phyloP scores from a whole-genome alignment of 225 moss, liverwort and hornwort species.

The Pseudoscleropodium purum region DNA sequence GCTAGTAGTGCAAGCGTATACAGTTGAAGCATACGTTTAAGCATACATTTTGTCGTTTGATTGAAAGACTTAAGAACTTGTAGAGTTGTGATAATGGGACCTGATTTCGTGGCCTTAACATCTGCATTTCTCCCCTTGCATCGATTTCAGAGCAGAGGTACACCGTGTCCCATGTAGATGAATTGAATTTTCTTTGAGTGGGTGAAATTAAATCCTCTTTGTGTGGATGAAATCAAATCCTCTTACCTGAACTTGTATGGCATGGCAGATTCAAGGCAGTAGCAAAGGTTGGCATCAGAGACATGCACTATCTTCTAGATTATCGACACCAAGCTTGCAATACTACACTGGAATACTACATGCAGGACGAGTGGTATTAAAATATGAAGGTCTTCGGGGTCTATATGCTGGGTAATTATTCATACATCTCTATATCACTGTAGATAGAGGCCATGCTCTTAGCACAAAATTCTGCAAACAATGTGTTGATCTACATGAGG shows the following conservation, averaged over 20 bases:
- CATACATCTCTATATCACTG: not conserved
- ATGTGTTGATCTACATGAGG: not conserved
- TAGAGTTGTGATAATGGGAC: not conserved
- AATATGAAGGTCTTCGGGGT: conserved; percentile 52
- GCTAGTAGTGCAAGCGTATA: not conserved
- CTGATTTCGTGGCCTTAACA: not conserved
- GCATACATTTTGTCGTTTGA: not conserved
- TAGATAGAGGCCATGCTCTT: not conserved
- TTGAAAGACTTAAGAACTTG: not conserved
- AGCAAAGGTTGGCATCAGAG: conserved; percentile 41
- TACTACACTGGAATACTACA: conserved; percentile 59
- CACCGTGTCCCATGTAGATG: not conserved
- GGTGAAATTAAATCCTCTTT: not conserved
- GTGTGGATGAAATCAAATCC: not conserved
- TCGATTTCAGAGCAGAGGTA: not conserved
- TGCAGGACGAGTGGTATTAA: conserved; percentile 49
- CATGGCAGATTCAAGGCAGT: conserved; percentile 48
- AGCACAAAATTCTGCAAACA: not conserved
- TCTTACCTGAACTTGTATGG: not conserved
- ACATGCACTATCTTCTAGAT: conserved; percentile 19
- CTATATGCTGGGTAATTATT: conserved; percentile 52
- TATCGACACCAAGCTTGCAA: conserved; percentile 29
- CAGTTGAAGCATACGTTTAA: not conserved
- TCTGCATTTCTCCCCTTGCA: not conserved
- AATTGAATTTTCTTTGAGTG: not conserved